phyloP scores from a whole-genome alignment of 805 yeast genomes.

The Ogataea wickerhamii region DNA sequence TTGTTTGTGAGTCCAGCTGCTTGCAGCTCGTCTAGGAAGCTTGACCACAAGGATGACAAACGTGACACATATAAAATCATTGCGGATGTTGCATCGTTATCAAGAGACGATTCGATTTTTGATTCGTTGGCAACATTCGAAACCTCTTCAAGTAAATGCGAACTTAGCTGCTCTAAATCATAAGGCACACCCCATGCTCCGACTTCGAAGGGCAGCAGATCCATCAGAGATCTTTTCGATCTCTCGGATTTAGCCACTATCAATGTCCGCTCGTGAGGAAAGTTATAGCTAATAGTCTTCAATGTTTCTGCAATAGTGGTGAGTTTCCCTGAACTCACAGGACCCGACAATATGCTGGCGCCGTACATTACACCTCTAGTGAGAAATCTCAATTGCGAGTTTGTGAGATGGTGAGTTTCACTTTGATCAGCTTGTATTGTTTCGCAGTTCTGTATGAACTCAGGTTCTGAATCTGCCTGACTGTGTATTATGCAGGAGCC shows the following conservation, averaged over 20 bases:
- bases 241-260: slow-evolving; percentile 25
- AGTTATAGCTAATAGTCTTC: slow-evolving; percentile 17
- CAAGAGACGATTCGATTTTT: slow-evolving; percentile 34
- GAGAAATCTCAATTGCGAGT: not conserved
- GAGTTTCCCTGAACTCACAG: slow-evolving; percentile 32
- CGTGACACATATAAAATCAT: slow-evolving; percentile 28
- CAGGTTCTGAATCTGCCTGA: not conserved
- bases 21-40: slow-evolving; percentile 24
- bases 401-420: not conserved
- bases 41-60: slow-evolving; percentile 20
- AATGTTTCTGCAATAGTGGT: slow-evolving; percentile 26
- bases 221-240: slow-evolving; percentile 19
- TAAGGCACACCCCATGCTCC: not conserved
- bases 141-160: slow-evolving; percentile 22
- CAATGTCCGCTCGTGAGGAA: slow-evolving; percentile 26
- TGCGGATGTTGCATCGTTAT: slow-evolving; percentile 37
- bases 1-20: slow-evolving; percentile 20
- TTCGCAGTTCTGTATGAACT: not conserved
- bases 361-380: not conserved
- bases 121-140: slow-evolving; percentile 30
- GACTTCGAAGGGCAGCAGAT: not conserved
- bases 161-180: slow-evolving; percentile 5
- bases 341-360: not conserved
- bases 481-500: not conserved
- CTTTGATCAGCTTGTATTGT: not conserved